Evolutionary conservation across 768 basidiomycete genomes (phyloP).

Genomic region (Punctularia strigosozonata): DNA sequence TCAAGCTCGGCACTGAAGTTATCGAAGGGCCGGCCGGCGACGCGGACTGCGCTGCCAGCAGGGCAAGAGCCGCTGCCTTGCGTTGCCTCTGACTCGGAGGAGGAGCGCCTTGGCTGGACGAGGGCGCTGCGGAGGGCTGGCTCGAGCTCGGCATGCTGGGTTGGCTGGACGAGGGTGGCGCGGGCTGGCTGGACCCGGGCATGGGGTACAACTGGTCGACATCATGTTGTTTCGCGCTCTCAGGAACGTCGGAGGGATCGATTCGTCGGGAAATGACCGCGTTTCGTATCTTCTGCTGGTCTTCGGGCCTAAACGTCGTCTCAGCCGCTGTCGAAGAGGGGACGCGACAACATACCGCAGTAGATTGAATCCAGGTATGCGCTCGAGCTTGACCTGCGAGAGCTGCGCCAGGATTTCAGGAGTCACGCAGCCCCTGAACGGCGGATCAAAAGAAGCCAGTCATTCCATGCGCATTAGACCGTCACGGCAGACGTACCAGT

Average conservation of each 20-base stretch:
- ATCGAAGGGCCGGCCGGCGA: too few species aligned
- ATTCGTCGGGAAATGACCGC: constrained; percentile 46
- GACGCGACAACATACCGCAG: constrained; percentile 30
- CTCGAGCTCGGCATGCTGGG: too few species aligned
- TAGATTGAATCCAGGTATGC: constrained; percentile 36
- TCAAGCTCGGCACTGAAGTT: too few species aligned
- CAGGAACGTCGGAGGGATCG: constrained; percentile 46
- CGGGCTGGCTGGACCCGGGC: too few species aligned
- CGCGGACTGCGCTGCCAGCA: too few species aligned
- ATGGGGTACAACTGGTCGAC: too few species aligned
- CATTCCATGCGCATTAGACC: neutral
- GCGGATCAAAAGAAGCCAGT: constrained; percentile 3
- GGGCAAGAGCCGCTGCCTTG: too few species aligned
- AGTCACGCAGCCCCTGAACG: constrained; percentile 60
- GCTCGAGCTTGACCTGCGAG: constrained; percentile 27
- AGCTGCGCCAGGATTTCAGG: constrained; percentile 40
- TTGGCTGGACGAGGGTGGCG: too few species aligned
- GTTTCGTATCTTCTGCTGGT: constrained; percentile 48
- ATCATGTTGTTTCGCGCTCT: constrained; percentile 29
- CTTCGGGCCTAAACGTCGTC: constrained; percentile 25
- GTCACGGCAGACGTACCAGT: constrained; percentile 40
- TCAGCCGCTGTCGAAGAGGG: constrained; percentile 1
- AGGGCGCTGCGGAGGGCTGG: too few species aligned
- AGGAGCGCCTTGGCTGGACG: too few species aligned
- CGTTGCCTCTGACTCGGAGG: too few species aligned